phyloP scores from a whole-genome alignment of 306 rosid species.

The Quercus berberidifolia region DNA sequence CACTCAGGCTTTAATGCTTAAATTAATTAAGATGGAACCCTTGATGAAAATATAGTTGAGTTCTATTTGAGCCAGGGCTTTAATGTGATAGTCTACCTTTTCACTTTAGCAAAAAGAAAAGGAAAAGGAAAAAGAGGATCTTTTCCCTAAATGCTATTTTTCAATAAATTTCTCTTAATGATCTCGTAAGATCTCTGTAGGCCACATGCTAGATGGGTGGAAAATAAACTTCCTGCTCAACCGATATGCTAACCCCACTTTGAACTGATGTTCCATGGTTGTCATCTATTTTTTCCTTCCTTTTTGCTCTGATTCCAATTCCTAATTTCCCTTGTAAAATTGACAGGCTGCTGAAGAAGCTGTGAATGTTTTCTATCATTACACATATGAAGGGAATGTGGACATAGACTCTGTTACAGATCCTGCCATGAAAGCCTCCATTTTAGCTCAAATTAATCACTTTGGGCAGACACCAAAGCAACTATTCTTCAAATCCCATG shows the following conservation, averaged over 20 bases:
- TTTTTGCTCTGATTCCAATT: conserved; percentile 28
- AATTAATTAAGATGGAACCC: neutral
- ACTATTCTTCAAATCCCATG: conserved; percentile 86
- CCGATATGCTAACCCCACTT: neutral
- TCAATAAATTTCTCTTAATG: neutral
- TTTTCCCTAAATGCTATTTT: neutral
- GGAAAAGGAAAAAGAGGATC: neutral
- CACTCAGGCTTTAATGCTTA: neutral
- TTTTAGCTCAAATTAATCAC: conserved; percentile 97
- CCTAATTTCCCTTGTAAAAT: conserved; percentile 15
- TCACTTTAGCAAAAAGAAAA: neutral
- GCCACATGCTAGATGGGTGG: neutral
- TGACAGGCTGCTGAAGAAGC: conserved; percentile 97
- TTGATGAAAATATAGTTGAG: neutral
- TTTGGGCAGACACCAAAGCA: conserved; percentile 99
- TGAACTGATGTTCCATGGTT: neutral
- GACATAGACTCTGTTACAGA: conserved; percentile 96
- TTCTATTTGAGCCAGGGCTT: neutral
- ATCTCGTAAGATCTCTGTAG: neutral
- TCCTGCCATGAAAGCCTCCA: conserved; percentile 99
- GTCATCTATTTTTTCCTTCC: neutral
- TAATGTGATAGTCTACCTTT: neutral
- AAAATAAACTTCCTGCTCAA: neutral
- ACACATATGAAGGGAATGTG: conserved; percentile 96
- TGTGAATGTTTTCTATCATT: conserved; percentile 93